A percentile compares a stretch with the other conserved stretches of the same genome.
Conservation (phyloP, 1,284 basidiomycete genomes). For the Caloboletus inedulis region DNA sequence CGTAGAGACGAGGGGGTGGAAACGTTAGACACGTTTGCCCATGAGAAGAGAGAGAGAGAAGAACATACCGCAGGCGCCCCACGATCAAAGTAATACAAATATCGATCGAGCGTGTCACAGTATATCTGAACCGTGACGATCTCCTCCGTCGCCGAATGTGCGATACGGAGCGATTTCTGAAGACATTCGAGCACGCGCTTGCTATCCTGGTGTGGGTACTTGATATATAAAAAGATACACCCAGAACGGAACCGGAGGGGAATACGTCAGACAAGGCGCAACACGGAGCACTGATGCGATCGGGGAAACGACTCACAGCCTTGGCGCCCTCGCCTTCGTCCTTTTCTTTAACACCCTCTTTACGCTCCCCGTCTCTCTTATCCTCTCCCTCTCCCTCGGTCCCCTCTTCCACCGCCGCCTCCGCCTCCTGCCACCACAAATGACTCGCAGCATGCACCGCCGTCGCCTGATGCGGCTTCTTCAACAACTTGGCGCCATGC, state of each 20-base stretch:
- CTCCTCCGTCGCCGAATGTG: slow-evolving; percentile 91
- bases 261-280: neutral
- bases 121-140: slow-evolving; percentile 93
- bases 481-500: slow-evolving; percentile 89
- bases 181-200: slow-evolving; percentile 94
- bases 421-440: slow-evolving; percentile 90
- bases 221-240: too few species aligned
- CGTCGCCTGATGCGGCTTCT: slow-evolving; percentile 94
- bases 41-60: neutral
- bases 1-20: too few species aligned
- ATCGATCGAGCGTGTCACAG: slow-evolving; percentile 90
- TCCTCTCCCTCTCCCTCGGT: slow-evolving; percentile 36
- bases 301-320: slow-evolving; percentile 46
- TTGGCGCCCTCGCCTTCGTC: slow-evolving; percentile 50
- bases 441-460: slow-evolving; percentile 94
- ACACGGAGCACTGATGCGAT: neutral
- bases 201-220: slow-evolving; percentile 86
- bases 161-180: slow-evolving; percentile 90
- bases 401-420: slow-evolving; percentile 44
- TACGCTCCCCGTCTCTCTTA: slow-evolving; percentile 30
- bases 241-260: neutral
- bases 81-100: slow-evolving; percentile 91
- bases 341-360: slow-evolving; percentile 29
- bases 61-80: slow-evolving; percentile 75
- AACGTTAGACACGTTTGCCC: too few species aligned